These are phyloP conservation scores for Phaeosphaeria sp. DNA, from an alignment of 2,329 filamentous ascomycete species.

Conservation along the genomic window DNA sequence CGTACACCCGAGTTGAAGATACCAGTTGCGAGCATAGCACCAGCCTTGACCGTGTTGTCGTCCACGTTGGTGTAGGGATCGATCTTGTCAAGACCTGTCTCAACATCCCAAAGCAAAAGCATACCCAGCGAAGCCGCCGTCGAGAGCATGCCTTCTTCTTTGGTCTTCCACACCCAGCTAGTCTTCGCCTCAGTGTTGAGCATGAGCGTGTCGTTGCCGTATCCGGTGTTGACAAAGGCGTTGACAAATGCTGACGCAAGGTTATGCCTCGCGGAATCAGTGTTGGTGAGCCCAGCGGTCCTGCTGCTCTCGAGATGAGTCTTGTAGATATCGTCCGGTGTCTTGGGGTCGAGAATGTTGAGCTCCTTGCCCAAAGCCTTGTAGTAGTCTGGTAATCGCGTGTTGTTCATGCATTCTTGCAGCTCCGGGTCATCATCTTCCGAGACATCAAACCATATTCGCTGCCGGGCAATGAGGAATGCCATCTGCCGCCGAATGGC, in stretches of 20 bases:
- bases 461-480: slow-evolving; percentile 89
- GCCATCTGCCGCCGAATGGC: slow-evolving; percentile 91
- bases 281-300: slow-evolving; percentile 89
- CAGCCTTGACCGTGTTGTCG: slow-evolving; percentile 86
- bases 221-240: slow-evolving; percentile 94
- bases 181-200: slow-evolving; percentile 81
- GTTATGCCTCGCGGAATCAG: slow-evolving; percentile 95
- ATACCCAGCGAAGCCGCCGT: slow-evolving; percentile 94
- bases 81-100: slow-evolving; percentile 89
- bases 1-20: slow-evolving; percentile 94
- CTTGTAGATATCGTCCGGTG: slow-evolving; percentile 99
- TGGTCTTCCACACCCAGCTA: slow-evolving; percentile 99
- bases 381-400: slow-evolving; percentile 88
- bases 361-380: slow-evolving; percentile 93
- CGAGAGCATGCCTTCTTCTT: slow-evolving; percentile 96
- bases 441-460: slow-evolving; percentile 79
- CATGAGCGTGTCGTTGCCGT: slow-evolving; percentile 98
- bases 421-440: slow-evolving; percentile 77
- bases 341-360: slow-evolving; percentile 95
- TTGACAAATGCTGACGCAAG: slow-evolving; percentile 96
- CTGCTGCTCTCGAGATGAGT: slow-evolving; percentile 95
- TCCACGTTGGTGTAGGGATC: slow-evolving; percentile 89
- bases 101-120: slow-evolving; percentile 90
- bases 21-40: slow-evolving; percentile 89
- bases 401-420: slow-evolving; percentile 84